Evolutionary conservation across 2,329 filamentous ascomycete genomes (phyloP), one percentile per base, ranked within the genome.

Genomic region (Purpureocillium takamizusanense): DNA sequence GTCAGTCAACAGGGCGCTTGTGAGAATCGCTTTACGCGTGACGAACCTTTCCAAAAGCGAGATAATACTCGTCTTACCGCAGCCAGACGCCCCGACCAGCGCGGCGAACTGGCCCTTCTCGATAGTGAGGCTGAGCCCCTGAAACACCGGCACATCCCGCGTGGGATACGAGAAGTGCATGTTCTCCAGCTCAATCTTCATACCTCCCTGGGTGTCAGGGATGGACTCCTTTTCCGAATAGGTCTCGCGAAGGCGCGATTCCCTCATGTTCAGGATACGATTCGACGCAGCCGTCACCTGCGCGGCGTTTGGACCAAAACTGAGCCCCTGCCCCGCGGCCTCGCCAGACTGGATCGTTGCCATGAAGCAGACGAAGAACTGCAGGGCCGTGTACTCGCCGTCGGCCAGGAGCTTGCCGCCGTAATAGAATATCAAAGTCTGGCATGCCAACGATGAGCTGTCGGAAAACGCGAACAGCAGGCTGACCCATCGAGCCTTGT

Each of bases 61-160:
- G 28, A 90, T 74, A 32, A 86, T 78, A 13, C 78, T 86, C 1
- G 79, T 83, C 62, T 89, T 86, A 28, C 82, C 82, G 42, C 78
- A 83, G 1, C 81, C 81, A 1, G 77, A 81, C 1, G 81, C 72
- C 2, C 83, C 82, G 5, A 86, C 81, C 1, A 86, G 65, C 1
- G 80, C 82, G 1, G 74, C 78, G 50, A 84, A 86, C 51, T 84
- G 78, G 4, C 81, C 82, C 46, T 77, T 78, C 46, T 78, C 66
- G 37, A 86, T 74, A 6, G 69, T 74, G 42, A 88, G 62, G 50
- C 71, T 78, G 40, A 88, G 60, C 2, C 73, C 72, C 37, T 64
- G 68, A 56, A 81, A 79, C 25, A 82, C 70, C 16, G 70, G 66
- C 3, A 70, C 60, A 39, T 75, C 65, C 34, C 76, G 66, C 0